phyloP scores from a whole-genome alignment of 768 basidiomycete genomes.

The Tephrocybe sp. region DNA sequence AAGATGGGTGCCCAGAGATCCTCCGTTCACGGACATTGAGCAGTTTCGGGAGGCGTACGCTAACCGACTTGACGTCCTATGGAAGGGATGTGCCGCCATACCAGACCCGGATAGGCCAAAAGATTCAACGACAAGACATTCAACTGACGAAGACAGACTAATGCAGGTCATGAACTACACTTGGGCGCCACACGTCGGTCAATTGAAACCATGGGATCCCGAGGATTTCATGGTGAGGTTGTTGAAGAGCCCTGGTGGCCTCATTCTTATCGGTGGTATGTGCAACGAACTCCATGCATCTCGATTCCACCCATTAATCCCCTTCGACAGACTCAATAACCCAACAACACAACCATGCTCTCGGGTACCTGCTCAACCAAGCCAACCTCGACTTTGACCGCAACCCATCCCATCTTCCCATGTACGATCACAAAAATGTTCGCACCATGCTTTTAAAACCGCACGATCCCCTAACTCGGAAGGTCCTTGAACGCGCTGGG shows the following conservation, averaged over 20 bases:
- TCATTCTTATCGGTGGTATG: slow-evolving; percentile 27
- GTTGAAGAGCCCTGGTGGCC: slow-evolving; percentile 25
- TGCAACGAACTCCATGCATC: neutral
- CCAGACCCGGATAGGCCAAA: slow-evolving; percentile 8
- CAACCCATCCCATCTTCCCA: slow-evolving; percentile 18
- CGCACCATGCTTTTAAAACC: slow-evolving; percentile 23
- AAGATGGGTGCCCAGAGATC: slow-evolving; percentile 22
- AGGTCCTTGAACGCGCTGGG: slow-evolving; percentile 20
- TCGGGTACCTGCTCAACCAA: slow-evolving; percentile 22
- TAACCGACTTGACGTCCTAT: slow-evolving; percentile 22
- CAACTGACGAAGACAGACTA: slow-evolving; percentile 23
- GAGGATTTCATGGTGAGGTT: slow-evolving; percentile 28
- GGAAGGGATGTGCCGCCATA: slow-evolving; percentile 25
- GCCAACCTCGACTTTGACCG: slow-evolving; percentile 22
- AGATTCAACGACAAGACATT: slow-evolving; percentile 14
- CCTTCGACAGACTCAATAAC: slow-evolving; percentile 20
- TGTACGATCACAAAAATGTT: slow-evolving; percentile 23
- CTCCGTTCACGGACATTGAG: slow-evolving; percentile 19
- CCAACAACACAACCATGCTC: slow-evolving; percentile 21
- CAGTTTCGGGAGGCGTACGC: slow-evolving; percentile 22
- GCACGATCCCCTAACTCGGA: slow-evolving; percentile 19
- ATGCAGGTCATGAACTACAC: slow-evolving; percentile 29
- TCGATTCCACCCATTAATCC: neutral
- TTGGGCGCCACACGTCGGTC: slow-evolving; percentile 24
- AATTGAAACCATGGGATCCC: slow-evolving; percentile 23